Evolutionary conservation across 306 rosid species (phyloP).

Genomic region (Cicer yamashitae): DNA sequence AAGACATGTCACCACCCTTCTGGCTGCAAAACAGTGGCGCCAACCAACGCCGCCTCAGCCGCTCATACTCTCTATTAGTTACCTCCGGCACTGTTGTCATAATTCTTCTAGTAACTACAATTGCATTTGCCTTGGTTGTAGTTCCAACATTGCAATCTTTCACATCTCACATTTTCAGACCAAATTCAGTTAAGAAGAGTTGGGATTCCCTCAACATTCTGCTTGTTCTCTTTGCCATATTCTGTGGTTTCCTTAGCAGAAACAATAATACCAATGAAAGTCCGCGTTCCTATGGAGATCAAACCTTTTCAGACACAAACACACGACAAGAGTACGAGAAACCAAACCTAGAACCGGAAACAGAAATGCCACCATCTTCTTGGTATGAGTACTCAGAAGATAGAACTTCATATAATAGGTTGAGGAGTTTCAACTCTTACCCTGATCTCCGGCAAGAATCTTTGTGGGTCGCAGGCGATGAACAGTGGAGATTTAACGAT

Average conservation of each 20-base stretch:
- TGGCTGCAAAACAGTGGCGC: constrained; percentile 56
- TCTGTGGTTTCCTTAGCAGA: constrained; percentile 78
- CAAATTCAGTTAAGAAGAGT: constrained; percentile 68
- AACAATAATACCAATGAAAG: constrained; percentile 43
- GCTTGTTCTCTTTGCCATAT: constrained; percentile 84
- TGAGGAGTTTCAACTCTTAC: constrained; percentile 81
- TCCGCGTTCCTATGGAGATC: constrained; percentile 50
- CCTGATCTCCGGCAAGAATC: constrained; percentile 89
- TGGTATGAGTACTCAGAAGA: constrained; percentile 73
- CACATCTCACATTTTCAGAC: constrained; percentile 62
- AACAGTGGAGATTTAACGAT: constrained; percentile 69
- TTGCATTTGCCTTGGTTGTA: constrained; percentile 54
- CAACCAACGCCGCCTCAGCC: constrained; percentile 52
- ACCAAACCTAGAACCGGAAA: constrained; percentile 48
- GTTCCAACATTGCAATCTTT: constrained; percentile 64
- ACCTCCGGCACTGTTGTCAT: constrained; percentile 62
- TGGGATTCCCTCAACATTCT: constrained; percentile 84
- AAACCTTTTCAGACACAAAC: constrained; percentile 41
- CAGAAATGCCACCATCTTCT: constrained; percentile 39
- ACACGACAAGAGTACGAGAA: constrained; percentile 37
- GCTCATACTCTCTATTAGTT: constrained; percentile 55
- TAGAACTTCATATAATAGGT: constrained; percentile 47
- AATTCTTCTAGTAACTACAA: constrained; percentile 51
- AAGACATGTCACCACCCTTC: constrained; percentile 54
- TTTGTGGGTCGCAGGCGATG: constrained; percentile 54